Conservation (phyloP, 352 stramenopile species). For the Phytopythium boreale region DNA sequence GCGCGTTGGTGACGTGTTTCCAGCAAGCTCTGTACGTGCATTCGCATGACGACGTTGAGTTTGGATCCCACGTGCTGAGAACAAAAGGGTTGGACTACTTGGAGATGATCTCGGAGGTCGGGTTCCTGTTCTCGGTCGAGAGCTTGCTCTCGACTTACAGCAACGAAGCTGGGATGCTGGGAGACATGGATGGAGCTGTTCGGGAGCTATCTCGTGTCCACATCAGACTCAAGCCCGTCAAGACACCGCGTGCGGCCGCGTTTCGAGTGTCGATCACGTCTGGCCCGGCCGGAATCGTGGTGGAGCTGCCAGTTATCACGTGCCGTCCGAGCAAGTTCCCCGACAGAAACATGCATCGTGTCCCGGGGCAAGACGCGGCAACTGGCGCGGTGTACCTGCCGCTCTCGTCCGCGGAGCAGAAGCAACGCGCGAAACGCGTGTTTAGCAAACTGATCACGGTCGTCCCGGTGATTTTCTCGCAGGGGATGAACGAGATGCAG, state of each 20-base stretch:
- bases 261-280: conserved; percentile 77
- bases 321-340: conserved; percentile 32
- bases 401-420: conserved; percentile 41
- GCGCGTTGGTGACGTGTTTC: conserved; percentile 80
- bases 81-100: conserved; percentile 56
- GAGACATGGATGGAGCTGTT: conserved; percentile 79
- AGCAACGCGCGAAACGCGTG: conserved; percentile 50
- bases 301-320: conserved; percentile 76
- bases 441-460: conserved; percentile 58
- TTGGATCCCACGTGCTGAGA: conserved; percentile 31
- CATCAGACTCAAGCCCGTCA: conserved; percentile 70
- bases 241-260: conserved; percentile 50
- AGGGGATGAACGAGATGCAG: conserved; percentile 94
- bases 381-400: conserved; percentile 70
- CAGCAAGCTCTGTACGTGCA: conserved; percentile 84
- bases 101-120: conserved; percentile 61
- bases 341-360: conserved; percentile 64
- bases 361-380: conserved; percentile 70
- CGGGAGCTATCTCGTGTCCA: conserved; percentile 64
- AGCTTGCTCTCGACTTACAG: conserved; percentile 84
- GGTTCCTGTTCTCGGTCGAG: conserved; percentile 83
- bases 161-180: conserved; percentile 82
- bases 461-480: conserved; percentile 79
- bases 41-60: conserved; percentile 44
- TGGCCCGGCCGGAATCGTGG: conserved; percentile 48